Base-by-base conservation (phyloP, 116 monocot genomes). In the Cymodocea nodosa region DNA sequence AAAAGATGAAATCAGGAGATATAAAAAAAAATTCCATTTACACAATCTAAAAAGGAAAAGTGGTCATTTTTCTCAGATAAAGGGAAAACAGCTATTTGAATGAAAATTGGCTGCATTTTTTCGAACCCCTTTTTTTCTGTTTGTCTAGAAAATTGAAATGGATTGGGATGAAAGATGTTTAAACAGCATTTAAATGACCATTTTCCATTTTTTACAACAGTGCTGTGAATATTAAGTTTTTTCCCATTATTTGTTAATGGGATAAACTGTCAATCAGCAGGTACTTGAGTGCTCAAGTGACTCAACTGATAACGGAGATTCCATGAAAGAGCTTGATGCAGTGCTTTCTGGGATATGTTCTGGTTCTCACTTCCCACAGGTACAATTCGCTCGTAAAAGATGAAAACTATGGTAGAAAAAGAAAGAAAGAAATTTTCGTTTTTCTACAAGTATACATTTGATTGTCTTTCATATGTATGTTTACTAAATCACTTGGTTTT, bases 301-400 rank as follows among this genome's bases (percentile, higher is more conserved):
- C 19, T 73, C 75, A 35, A 64, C 16, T 62, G 72, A 81, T 20
- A 80, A 75, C 49, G 74, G 68, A 17, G 82, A 60, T 36, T 85
- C 81, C 13, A 59, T 77, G 4, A 73, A 71, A 36, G 83, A 89
- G 52, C 73, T 92, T 36, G 92, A 92, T 76, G 73, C 63, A 39
- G 81, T 78, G 40, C 62, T 92, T 2, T 25, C 57, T 22, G 58
- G 75, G 37, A 59, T 92, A 53, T 69, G 66, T 52, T 83, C 83
- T 14, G 50, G 64, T 75, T 70, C 81, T 36, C n/a, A 65, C 61
- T 82, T 87, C 60, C 92, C 87, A n/a, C 74, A 79, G 80, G 92
- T 85, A 57, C 15, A 18, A 56, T 1, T 20, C 13, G 20, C 56
- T 8, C 5, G 5, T 8, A 18, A 23, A 6, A 18, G 10, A 56